Conservation (phyloP, 108 stramenopile genomes). For the Skeletonema costatum region DNA sequence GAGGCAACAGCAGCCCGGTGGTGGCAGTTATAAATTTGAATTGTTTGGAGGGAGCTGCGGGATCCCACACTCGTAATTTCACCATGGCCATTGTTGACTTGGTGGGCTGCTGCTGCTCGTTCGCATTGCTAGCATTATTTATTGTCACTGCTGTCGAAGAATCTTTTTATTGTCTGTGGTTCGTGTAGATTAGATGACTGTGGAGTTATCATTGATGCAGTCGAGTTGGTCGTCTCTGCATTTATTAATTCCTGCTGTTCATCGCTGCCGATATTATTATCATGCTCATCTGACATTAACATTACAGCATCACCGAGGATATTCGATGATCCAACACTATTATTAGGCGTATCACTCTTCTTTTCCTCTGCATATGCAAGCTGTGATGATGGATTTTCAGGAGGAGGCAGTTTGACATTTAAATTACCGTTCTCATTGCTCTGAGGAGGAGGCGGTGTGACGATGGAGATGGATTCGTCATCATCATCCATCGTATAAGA, state of each 20-base stretch:
- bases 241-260: neutral
- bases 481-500: neutral
- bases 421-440: neutral
- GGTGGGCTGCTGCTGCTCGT: neutral
- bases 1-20: neutral
- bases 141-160: neutral
- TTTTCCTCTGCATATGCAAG: neutral
- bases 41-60: neutral
- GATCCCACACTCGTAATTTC: conserved; percentile 19
- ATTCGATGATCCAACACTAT: neutral
- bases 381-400: neutral
- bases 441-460: neutral
- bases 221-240: neutral
- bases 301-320: neutral
- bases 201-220: neutral
- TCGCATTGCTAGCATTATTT: neutral
- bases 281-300: neutral
- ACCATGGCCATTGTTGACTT: conserved; percentile 19
- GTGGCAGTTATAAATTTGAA: conserved; percentile 2
- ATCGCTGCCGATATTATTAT: neutral
- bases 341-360: neutral
- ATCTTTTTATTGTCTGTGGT: neutral
- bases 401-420: neutral
- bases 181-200: neutral
- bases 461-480: neutral